Percentiles rank a stretch among this genome's conserved stretches.
These are phyloP conservation scores for Colletotrichum sp. DNA, from an alignment of 2,329 filamentous ascomycete species.

Conservation along the genomic window DNA sequence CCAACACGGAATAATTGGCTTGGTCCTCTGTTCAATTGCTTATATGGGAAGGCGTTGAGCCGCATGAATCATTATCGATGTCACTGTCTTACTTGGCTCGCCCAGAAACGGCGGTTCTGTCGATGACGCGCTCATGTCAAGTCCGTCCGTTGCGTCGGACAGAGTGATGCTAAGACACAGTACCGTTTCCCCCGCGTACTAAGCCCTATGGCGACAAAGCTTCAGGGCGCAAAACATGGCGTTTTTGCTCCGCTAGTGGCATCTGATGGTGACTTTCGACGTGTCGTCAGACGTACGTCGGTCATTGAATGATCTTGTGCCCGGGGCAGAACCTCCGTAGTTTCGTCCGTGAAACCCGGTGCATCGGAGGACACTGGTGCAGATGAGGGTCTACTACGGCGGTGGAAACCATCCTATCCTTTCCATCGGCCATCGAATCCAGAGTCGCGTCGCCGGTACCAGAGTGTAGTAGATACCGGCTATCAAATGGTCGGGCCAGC, in stretches of 20 bases:
- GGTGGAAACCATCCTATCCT: not conserved
- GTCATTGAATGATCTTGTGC: not conserved
- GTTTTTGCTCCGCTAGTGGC: not conserved
- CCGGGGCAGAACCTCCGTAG: not conserved
- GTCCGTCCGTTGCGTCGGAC: not conserved
- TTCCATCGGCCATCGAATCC: not conserved
- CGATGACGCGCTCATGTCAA: constrained; percentile 9
- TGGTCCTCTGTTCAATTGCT: not conserved
- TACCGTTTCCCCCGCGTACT: not conserved
- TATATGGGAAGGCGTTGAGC: not conserved
- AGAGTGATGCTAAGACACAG: not conserved
- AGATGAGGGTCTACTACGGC: not conserved
- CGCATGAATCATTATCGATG: constrained; percentile 7
- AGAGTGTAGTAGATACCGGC: not conserved
- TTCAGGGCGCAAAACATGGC: not conserved
- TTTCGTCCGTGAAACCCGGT: not conserved
- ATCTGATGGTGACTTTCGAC: not conserved
- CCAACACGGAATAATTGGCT: not conserved
- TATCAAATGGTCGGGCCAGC: not conserved
- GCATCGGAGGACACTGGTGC: not conserved
- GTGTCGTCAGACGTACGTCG: not conserved
- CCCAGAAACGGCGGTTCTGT: not conserved
- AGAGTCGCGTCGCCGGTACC: not conserved
- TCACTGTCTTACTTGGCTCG: not conserved
- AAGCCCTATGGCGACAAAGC: not conserved